Evolutionary conservation across 768 basidiomycete genomes (phyloP), one percentile per base, ranked within the genome.

Genomic region (Myochromella boudieri): DNA sequence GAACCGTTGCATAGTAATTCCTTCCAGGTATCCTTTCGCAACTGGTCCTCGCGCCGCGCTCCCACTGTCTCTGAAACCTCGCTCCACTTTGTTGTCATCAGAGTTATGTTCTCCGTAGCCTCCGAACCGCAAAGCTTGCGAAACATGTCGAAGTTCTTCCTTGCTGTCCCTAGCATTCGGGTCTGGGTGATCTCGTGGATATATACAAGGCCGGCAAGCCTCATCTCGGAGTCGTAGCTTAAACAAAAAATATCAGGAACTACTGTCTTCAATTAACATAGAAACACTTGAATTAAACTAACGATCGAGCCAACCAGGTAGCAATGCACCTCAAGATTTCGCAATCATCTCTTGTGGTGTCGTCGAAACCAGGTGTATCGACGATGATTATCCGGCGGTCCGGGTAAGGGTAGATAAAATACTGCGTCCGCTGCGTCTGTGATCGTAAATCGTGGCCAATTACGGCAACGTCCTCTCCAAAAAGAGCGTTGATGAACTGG

Each of bases 401-500:
- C 20, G 28, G 29, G 26, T n/a, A n/a, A n/a, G n/a, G n/a, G n/a
- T n/a, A n/a, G n/a, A n/a, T n/a, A n/a, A n/a, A 29, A 20, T 26
- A 6, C 12, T 6, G 40, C 33, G 32, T 18, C 29, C 6, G 4
- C 22, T 5, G 26, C 2, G 15, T 25, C 3, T 25, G 18, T n/a
- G 20, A 34, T 25, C 17, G 6, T 20, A 42, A 14, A 4, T 12
- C 26, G 3, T 22, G 38, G 24, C 40, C 46, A 18, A 48, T 29
- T 20, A 15, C 14, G 14, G 21, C 37, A 1, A 18, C 26, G n/a
- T 25, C 40, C 14, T 38, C 31, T 20, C 53, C 48, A 14, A 46
- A 31, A 7, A 43, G 27, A 12, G 21, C 36, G 26, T 60, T 54
- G 26, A 60, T 55, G 34, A 59, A 58, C 59, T 60, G 15, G 36